Evolutionary conservation across 2,329 filamentous ascomycete species (phyloP).

Genomic region (Mycosphaerelloides madeirae): DNA sequence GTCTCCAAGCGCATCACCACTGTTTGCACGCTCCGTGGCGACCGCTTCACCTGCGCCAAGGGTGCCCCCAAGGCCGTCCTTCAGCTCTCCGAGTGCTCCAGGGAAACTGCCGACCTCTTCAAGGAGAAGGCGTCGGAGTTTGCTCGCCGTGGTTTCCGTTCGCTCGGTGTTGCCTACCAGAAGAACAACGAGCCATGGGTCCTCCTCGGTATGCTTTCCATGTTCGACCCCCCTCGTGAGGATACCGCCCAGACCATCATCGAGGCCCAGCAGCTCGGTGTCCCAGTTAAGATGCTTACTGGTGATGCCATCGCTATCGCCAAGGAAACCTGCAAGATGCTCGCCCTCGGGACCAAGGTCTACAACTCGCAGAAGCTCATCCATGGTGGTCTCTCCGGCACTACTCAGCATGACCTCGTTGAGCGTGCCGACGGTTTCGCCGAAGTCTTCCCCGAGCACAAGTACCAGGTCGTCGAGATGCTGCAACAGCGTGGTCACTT

Average conservation of each 20-base stretch:
- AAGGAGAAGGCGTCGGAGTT: constrained; percentile 70
- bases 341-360: constrained; percentile 73
- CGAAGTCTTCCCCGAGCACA: constrained; percentile 71
- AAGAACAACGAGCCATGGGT: constrained; percentile 71
- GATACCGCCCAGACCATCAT: constrained; percentile 74
- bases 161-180: constrained; percentile 72
- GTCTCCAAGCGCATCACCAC: constrained; percentile 76
- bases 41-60: constrained; percentile 69
- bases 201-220: constrained; percentile 70
- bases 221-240: constrained; percentile 75
- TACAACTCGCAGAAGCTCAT: constrained; percentile 77
- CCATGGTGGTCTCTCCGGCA: constrained; percentile 67
- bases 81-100: constrained; percentile 62
- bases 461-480: constrained; percentile 73
- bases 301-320: constrained; percentile 75
- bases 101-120: constrained; percentile 62
- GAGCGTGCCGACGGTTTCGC: constrained; percentile 71
- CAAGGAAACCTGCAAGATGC: constrained; percentile 79
- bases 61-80: constrained; percentile 73
- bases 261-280: constrained; percentile 70
- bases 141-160: constrained; percentile 73
- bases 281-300: constrained; percentile 76
- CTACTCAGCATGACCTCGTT: constrained; percentile 70
- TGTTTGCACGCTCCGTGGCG: constrained; percentile 63
- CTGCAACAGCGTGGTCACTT: constrained; percentile 67